Conservation (phyloP, 2,329 filamentous ascomycete genomes). For the Paracamarosporium sp. region DNA sequence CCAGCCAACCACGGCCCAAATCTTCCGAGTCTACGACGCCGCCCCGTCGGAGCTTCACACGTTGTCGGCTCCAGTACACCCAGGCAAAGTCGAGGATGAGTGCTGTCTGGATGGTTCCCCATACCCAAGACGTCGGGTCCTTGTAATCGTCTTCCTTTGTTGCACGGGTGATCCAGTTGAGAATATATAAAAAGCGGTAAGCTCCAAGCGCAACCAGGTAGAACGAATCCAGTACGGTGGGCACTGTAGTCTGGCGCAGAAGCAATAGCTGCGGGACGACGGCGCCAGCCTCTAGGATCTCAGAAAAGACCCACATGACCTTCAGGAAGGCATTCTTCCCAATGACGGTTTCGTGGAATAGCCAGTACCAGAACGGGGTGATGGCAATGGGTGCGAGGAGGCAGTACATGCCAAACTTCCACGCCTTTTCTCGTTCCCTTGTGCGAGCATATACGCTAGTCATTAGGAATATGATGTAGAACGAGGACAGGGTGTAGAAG, state of each 20-base stretch:
- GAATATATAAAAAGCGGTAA: conserved; percentile 86
- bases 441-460: conserved; percentile 84
- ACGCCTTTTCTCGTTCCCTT: conserved; percentile 89
- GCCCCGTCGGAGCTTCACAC: conserved; percentile 89
- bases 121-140: conserved; percentile 79
- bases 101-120: conserved; percentile 86
- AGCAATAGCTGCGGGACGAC: conserved; percentile 90
- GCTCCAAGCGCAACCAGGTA: conserved; percentile 88
- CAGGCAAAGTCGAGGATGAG: conserved; percentile 94
- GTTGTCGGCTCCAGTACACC: conserved; percentile 93
- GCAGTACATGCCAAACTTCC: conserved; percentile 81
- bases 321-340: conserved; percentile 42
- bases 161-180: conserved; percentile 85
- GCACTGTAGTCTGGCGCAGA: conserved; percentile 91
- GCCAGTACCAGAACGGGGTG: conserved; percentile 75
- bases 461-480: conserved; percentile 90
- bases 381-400: conserved; percentile 69
- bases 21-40: conserved; percentile 92
- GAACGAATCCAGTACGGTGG: conserved; percentile 95
- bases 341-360: conserved; percentile 64
- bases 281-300: conserved; percentile 89
- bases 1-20: conserved; percentile 81
- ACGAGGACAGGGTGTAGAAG: conserved; percentile 82
- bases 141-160: conserved; percentile 64
- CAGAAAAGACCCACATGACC: conserved; percentile 84